Evolutionary conservation across 345 rosid species (phyloP).

Genomic region (Citrus maxima): DNA sequence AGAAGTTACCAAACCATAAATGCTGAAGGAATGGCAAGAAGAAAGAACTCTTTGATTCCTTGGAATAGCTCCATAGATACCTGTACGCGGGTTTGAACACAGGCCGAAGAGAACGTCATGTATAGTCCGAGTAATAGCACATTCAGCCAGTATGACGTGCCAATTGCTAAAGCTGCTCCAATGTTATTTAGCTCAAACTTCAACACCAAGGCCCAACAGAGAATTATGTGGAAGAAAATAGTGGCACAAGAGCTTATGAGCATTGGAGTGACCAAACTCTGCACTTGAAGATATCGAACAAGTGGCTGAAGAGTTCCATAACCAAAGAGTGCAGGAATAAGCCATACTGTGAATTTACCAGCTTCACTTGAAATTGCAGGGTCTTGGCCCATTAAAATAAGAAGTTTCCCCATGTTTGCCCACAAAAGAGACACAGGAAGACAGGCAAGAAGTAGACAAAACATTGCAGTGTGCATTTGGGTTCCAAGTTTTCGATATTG

Average conservation of each 20-base stretch:
- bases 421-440: constrained; percentile 58
- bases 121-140: constrained; percentile 45
- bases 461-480: constrained; percentile 53
- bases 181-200: constrained; percentile 37
- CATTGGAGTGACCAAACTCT: constrained; percentile 55
- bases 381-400: constrained; percentile 53
- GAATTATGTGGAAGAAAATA: constrained; percentile 40
- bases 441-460: constrained; percentile 38
- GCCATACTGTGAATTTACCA: constrained; percentile 50
- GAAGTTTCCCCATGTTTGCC: constrained; percentile 53
- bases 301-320: constrained; percentile 57
- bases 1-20: constrained; percentile 59
- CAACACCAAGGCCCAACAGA: constrained; percentile 62
- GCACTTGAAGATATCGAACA: constrained; percentile 53
- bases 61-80: constrained; percentile 42
- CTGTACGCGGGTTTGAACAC: constrained; percentile 39
- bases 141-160: constrained; percentile 55
- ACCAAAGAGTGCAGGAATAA: constrained; percentile 58
- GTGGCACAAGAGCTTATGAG: constrained; percentile 43
- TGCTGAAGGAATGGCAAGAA: constrained; percentile 68
- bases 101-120: constrained; percentile 42
- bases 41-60: constrained; percentile 55
- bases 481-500: constrained; percentile 54
- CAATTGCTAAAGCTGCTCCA: constrained; percentile 51
- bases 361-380: constrained; percentile 54